These are phyloP conservation scores for Suillus lakei DNA, from an alignment of 768 basidiomycete genomes.

Conservation along the genomic window DNA sequence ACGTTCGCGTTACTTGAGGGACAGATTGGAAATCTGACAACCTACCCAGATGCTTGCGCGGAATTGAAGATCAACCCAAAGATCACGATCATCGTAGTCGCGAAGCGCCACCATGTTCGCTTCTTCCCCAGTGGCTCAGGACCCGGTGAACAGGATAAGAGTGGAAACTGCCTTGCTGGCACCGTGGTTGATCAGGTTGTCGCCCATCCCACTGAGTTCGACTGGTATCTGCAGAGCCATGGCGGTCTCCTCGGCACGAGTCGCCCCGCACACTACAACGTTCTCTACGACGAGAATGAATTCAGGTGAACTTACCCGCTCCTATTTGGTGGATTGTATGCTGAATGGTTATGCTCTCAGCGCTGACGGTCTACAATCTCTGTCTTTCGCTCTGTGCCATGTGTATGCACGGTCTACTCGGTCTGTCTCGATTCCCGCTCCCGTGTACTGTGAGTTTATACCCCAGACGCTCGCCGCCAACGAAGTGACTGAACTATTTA, in stretches of 20 bases:
- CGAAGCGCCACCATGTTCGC: conserved; percentile 56
- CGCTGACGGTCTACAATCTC: conserved; percentile 68
- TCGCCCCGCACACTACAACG: conserved; percentile 62
- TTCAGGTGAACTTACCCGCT: conserved; percentile 53
- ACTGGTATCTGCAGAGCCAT: conserved; percentile 81
- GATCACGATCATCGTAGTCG: conserved; percentile 81
- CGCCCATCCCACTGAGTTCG: conserved; percentile 72
- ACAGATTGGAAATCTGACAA: conserved; percentile 11
- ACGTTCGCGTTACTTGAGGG: conserved; percentile 11
- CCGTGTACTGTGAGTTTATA: conserved; percentile 69
- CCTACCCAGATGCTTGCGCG: conserved; percentile 59
- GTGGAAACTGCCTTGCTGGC: conserved; percentile 77
- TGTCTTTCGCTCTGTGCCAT: conserved; percentile 79
- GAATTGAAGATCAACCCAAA: conserved; percentile 61
- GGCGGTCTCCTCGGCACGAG: conserved; percentile 80
- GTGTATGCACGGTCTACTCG: conserved; percentile 82
- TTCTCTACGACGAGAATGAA: conserved; percentile 53
- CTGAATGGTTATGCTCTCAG: conserved; percentile 36
- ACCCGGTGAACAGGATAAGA: conserved; percentile 56
- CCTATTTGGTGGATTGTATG: background rate
- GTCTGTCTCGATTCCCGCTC: conserved; percentile 82
- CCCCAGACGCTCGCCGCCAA: background rate
- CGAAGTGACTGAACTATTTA: conserved; percentile 6
- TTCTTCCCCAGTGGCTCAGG: conserved; percentile 53
- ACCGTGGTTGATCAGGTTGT: conserved; percentile 78